Evolutionary conservation across 495 filamentous ascomycete genomes (phyloP).

Genomic region (Neurospora intermedia): DNA sequence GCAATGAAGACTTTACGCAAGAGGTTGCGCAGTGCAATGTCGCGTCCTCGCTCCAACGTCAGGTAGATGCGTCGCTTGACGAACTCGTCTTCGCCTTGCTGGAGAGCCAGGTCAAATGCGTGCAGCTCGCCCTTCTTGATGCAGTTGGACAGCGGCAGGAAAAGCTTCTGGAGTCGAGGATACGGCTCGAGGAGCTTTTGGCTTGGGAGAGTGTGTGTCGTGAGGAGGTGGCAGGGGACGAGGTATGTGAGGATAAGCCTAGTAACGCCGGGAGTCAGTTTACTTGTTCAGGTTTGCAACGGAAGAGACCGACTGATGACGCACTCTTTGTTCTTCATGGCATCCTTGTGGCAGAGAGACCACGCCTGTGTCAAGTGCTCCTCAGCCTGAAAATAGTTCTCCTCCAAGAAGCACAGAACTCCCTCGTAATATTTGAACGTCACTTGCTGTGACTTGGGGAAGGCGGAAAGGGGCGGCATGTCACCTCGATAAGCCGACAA

Average conservation of each 20-base stretch:
- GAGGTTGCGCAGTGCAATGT: conserved; percentile 82
- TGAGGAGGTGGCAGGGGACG: conserved; percentile 82
- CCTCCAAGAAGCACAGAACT: conserved; percentile 80
- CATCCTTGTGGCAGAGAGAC: conserved; percentile 59
- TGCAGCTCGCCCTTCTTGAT: conserved; percentile 75
- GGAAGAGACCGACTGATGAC: conserved; percentile 10
- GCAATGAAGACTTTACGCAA: conserved; percentile 81
- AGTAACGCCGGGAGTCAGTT: conserved; percentile 2
- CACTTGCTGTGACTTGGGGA: conserved; percentile 84
- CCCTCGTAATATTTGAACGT: conserved; percentile 95
- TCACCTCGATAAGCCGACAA: conserved; percentile 66
- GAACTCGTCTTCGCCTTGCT: conserved; percentile 72
- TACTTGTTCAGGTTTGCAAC: not conserved
- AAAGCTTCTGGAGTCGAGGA: conserved; percentile 67
- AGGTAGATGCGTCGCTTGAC: conserved; percentile 93
- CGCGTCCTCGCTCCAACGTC: conserved; percentile 81
- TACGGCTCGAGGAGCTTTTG: conserved; percentile 56
- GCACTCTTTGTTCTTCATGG: conserved; percentile 69
- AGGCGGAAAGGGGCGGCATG: conserved; percentile 60
- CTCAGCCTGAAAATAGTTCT: conserved; percentile 82
- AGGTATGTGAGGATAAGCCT: conserved; percentile 93
- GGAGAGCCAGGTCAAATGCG: conserved; percentile 75
- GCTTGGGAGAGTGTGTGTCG: conserved; percentile 72
- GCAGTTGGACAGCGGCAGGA: conserved; percentile 61
- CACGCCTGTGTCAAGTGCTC: conserved; percentile 67